Conservation (phyloP, 352 stramenopile species). For the Phytophthora pistaciae region DNA sequence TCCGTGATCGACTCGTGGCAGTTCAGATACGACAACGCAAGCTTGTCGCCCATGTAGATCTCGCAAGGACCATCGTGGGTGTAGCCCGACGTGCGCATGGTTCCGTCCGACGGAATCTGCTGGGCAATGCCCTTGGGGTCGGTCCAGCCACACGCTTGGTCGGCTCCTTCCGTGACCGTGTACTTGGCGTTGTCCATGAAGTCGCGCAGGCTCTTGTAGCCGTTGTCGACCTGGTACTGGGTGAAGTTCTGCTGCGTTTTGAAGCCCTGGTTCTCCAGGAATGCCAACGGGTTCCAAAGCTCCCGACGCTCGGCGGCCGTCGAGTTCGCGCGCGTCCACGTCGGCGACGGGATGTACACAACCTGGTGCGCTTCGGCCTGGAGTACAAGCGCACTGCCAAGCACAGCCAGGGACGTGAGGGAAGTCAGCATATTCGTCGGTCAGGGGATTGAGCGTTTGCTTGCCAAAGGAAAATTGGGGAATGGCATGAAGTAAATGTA, state of each 20-base stretch:
- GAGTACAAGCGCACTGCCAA: slow-evolving; percentile 24
- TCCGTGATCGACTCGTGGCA: slow-evolving; percentile 45
- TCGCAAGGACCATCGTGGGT: slow-evolving; percentile 53
- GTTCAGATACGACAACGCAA: slow-evolving; percentile 39
- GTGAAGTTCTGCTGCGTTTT: slow-evolving; percentile 55
- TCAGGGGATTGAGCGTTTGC: background rate
- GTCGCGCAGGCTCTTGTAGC: slow-evolving; percentile 49
- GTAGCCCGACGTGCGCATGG: slow-evolving; percentile 54
- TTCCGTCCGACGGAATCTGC: slow-evolving; percentile 40
- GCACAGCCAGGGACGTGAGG: slow-evolving; percentile 16
- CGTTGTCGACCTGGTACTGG: slow-evolving; percentile 44
- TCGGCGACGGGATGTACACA: slow-evolving; percentile 48
- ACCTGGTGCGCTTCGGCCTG: slow-evolving; percentile 43
- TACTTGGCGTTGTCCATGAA: slow-evolving; percentile 56
- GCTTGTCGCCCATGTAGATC: slow-evolving; percentile 52
- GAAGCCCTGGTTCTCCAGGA: slow-evolving; percentile 58
- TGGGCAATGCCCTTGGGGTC: slow-evolving; percentile 37
- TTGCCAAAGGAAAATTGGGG: background rate
- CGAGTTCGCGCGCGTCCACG: slow-evolving; percentile 36
- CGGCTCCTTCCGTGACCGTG: slow-evolving; percentile 35
- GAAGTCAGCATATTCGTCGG: slow-evolving; percentile 17
- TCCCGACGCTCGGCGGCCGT: slow-evolving; percentile 37
- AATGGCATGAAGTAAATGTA: slow-evolving; percentile 4
- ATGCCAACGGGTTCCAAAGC: slow-evolving; percentile 51
- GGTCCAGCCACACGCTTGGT: slow-evolving; percentile 46